Evolutionary conservation across 768 basidiomycete species (phyloP).

Genomic region (Xerocomellus dryophilus): DNA sequence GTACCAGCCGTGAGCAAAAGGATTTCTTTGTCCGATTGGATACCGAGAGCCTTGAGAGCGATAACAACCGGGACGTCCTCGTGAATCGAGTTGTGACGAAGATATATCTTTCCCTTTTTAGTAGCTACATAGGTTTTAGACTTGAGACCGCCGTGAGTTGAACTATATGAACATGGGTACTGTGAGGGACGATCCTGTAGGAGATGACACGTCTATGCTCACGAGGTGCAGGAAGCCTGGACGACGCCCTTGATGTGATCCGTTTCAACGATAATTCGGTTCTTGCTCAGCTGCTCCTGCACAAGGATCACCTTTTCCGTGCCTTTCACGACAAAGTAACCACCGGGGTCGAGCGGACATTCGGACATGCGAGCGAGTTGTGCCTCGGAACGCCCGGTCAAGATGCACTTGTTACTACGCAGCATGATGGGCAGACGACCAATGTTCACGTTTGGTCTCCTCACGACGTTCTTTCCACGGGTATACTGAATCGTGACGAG

Average conservation of each 20-base stretch:
- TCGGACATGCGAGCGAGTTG: constrained; percentile 94
- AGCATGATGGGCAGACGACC: constrained; percentile 96
- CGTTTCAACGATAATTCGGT: constrained; percentile 97
- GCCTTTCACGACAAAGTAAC: constrained; percentile 98
- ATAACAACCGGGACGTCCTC: constrained; percentile 97
- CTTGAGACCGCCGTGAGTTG: constrained; percentile 81
- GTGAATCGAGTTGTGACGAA: constrained; percentile 95
- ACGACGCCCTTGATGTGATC: constrained; percentile 87
- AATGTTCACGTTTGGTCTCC: constrained; percentile 77
- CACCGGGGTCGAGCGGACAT: constrained; percentile 98
- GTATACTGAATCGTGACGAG: constrained; percentile 94
- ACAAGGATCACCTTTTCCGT: constrained; percentile 99
- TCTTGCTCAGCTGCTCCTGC: constrained; percentile 98
- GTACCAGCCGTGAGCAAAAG: constrained; percentile 90
- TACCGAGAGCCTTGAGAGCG: constrained; percentile 93
- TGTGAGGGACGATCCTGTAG: constrained; percentile 6
- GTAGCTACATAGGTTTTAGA: constrained; percentile 98
- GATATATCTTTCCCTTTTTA: constrained; percentile 91
- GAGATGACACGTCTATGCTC: constrained; percentile 32
- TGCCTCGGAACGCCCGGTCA: constrained; percentile 71
- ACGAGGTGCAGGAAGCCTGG: constrained; percentile 96
- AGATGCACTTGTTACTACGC: constrained; percentile 89
- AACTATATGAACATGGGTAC: constrained; percentile 40
- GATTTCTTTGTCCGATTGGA: constrained; percentile 97
- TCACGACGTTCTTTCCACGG: constrained; percentile 84